Evolutionary conservation across 2,329 filamentous ascomycete species (phyloP).

Genomic region (Nemania abortiva): DNA sequence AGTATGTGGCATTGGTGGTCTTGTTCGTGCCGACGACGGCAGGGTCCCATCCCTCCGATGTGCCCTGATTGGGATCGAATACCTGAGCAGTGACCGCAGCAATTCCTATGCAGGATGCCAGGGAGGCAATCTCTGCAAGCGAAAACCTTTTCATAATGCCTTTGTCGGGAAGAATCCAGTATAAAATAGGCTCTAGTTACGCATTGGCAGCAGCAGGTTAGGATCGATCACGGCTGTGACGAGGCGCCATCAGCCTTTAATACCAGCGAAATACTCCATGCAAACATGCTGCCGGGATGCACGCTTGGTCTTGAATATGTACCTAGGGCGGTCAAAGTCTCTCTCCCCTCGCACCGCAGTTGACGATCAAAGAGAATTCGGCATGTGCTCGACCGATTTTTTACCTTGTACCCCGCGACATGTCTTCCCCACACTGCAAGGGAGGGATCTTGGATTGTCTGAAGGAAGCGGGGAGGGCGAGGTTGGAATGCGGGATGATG

Average conservation of each 20-base stretch:
- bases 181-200: conserved; percentile 1
- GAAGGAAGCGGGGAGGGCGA: conserved; percentile 5
- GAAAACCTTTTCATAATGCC: conserved; percentile 30
- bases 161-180: neutral
- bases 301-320: neutral
- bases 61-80: conserved; percentile 51
- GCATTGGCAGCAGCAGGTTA: conserved; percentile 7
- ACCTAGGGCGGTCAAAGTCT: conserved; percentile 5
- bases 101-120: conserved; percentile 28
- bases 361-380: conserved; percentile 8
- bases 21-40: conserved; percentile 52
- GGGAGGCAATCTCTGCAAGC: conserved; percentile 2
- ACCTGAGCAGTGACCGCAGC: conserved; percentile 42
- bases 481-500: conserved; percentile 12
- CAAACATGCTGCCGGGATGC: neutral
- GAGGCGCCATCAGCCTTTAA: conserved; percentile 23
- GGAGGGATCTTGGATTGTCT: neutral
- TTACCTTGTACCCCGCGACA: conserved; percentile 26
- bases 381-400: conserved; percentile 21
- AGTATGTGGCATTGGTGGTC: conserved; percentile 54
- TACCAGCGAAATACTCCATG: conserved; percentile 5
- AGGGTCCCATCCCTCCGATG: conserved; percentile 49
- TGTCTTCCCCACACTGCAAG: conserved; percentile 24
- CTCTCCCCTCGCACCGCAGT: conserved; percentile 3
- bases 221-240: neutral